A percentile compares a stretch with the other conserved stretches of the same genome.
Evolutionary conservation across 192 early-diverging fungal genomes (phyloP).

Genomic region (Coemansia sp.): DNA sequence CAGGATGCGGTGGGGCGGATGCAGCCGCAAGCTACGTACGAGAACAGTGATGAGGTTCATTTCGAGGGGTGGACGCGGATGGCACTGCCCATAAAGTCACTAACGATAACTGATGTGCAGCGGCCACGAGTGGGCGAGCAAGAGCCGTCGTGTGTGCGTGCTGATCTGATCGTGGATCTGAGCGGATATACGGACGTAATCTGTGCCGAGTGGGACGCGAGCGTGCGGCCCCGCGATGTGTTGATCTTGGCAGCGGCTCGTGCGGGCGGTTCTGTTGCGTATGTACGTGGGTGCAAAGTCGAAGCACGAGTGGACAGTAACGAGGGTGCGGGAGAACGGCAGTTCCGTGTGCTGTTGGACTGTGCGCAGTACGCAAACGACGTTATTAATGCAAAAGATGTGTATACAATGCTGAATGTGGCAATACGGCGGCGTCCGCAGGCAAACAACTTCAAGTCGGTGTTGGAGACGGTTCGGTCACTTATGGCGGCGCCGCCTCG

Average conservation of each 20-base stretch:
- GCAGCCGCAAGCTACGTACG: conserved; percentile 59
- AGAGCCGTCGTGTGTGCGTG: conserved; percentile 72
- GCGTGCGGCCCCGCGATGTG: conserved; percentile 79
- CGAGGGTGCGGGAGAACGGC: conserved; percentile 10
- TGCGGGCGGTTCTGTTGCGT: not conserved
- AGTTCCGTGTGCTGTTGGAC: conserved; percentile 74
- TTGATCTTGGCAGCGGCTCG: conserved; percentile 62
- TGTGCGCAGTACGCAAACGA: conserved; percentile 72
- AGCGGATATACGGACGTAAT: conserved; percentile 68
- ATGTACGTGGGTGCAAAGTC: conserved; percentile 85
- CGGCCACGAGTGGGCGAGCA: conserved; percentile 50
- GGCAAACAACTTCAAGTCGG: conserved; percentile 93
- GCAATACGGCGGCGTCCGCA: conserved; percentile 82
- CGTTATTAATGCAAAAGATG: conserved; percentile 47
- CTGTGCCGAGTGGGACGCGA: conserved; percentile 82
- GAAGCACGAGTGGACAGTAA: conserved; percentile 69
- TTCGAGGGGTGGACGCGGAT: conserved; percentile 95
- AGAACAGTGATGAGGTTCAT: conserved; percentile 46
- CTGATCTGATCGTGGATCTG: conserved; percentile 75
- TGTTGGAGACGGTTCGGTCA: conserved; percentile 87
- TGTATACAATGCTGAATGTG: conserved; percentile 84
- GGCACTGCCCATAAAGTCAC: conserved; percentile 70
- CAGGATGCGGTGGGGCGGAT: conserved; percentile 84
- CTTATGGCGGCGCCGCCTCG: conserved; percentile 60
- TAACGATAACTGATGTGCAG: conserved; percentile 70